Percentiles rank a stretch among this genome's conserved stretches.
Evolutionary conservation across 352 stramenopile genomes (phyloP).

Genomic region (Globisporangium okanoganense): DNA sequence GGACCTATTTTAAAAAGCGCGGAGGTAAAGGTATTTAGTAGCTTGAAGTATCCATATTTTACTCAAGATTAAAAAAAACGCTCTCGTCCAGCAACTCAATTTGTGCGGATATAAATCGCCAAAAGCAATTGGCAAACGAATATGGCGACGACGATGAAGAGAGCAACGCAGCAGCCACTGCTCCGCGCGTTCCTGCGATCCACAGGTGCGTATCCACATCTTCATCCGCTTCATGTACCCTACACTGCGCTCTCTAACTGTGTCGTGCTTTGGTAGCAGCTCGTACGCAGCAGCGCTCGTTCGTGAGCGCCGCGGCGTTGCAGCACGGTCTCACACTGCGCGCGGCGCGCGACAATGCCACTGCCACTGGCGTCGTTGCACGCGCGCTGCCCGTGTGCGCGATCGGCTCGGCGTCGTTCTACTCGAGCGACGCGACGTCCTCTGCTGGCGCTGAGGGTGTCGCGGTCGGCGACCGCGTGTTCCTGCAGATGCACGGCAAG

Average conservation of each 20-base stretch:
- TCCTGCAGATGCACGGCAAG: constrained; percentile 59
- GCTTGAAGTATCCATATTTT: background rate
- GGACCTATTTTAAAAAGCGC: too few species aligned
- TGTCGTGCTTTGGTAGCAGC: background rate
- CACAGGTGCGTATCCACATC: background rate
- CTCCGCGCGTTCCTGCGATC: background rate
- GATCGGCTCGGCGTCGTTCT: constrained; percentile 20
- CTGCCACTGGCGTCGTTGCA: background rate
- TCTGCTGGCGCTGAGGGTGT: constrained; percentile 17
- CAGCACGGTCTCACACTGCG: constrained; percentile 1
- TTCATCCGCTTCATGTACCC: background rate
- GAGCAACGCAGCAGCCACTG: background rate
- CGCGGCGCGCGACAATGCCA: background rate
- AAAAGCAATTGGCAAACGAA: background rate
- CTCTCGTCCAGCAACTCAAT: background rate
- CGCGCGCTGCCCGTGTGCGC: constrained; percentile 3
- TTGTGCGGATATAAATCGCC: background rate
- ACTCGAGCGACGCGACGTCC: constrained; percentile 14
- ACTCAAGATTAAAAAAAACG: background rate
- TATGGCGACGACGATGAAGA: constrained; percentile 3
- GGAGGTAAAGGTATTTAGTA: too few species aligned
- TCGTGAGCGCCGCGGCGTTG: constrained; percentile 8
- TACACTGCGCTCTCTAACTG: background rate
- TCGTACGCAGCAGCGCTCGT: constrained; percentile 3
- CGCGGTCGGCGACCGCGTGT: constrained; percentile 64